Conservation (phyloP, 805 yeast genomes). For the Priceomyces haplophilus region DNA sequence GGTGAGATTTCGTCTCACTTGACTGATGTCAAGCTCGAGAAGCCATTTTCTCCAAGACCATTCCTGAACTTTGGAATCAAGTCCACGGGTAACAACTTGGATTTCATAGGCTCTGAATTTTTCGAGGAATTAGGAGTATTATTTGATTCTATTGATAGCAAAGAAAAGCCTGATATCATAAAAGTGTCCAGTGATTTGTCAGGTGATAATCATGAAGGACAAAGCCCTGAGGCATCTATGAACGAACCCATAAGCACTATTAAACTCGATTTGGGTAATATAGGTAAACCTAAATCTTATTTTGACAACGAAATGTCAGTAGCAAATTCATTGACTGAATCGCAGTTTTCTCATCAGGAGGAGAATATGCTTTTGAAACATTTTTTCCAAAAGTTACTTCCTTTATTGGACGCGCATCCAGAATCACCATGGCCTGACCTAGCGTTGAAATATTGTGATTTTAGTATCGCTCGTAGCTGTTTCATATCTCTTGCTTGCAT, state of each 20-base stretch:
- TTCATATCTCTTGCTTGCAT: conserved; percentile 55
- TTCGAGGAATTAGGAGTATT: conserved; percentile 25
- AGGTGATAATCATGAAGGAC: background rate
- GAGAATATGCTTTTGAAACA: conserved; percentile 56
- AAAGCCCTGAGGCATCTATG: background rate
- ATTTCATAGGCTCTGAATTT: conserved; percentile 21
- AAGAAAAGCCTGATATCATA: background rate
- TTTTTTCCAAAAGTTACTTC: conserved; percentile 52
- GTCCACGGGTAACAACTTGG: conserved; percentile 16
- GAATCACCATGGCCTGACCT: conserved; percentile 61
- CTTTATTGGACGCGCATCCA: conserved; percentile 57
- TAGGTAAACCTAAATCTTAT: background rate
- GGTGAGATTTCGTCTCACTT: background rate
- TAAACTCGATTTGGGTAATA: background rate
- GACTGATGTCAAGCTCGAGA: background rate
- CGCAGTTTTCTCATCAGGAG: conserved; percentile 37
- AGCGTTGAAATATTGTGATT: conserved; percentile 55
- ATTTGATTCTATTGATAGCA: conserved; percentile 8
- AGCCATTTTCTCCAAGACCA: background rate
- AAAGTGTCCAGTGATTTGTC: background rate
- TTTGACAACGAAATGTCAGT: conserved; percentile 6
- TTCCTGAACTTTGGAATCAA: conserved; percentile 1
- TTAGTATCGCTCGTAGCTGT: conserved; percentile 56
- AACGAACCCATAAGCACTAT: background rate
- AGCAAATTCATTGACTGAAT: background rate